Conservation (phyloP, 1,284 basidiomycete species). For the Sparassis latifolia region DNA sequence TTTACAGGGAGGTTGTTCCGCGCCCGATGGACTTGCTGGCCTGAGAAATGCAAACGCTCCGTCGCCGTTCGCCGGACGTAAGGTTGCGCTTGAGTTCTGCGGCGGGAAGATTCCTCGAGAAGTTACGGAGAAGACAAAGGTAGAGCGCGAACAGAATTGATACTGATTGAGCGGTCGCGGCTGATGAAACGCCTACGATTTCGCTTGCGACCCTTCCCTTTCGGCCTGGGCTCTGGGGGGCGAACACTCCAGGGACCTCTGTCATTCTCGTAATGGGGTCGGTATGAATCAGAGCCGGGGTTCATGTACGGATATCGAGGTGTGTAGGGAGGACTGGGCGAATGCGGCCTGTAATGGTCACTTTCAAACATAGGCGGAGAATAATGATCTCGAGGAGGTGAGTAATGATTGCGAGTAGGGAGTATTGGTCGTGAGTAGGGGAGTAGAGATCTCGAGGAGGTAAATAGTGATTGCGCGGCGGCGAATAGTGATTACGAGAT, state of each 20-base stretch:
- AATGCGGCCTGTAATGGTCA: conserved; percentile 20
- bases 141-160: no score
- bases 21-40: no score
- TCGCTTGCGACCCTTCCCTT: no score
- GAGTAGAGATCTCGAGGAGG: conserved; percentile 4
- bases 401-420: conserved; percentile 5
- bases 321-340: conserved; percentile 12
- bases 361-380: conserved; percentile 11
- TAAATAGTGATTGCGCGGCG: conserved; percentile 11
- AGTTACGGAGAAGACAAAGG: no score
- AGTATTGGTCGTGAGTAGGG: background rate
- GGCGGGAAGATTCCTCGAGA: no score
- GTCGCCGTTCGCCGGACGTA: no score
- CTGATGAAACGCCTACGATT: no score
- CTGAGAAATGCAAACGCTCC: no score
- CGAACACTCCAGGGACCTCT: conserved; percentile 13
- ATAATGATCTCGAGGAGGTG: conserved; percentile 11
- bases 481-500: conserved; percentile 6
- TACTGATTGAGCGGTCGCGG: no score
- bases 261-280: conserved; percentile 19
- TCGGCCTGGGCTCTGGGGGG: conserved; percentile 3
- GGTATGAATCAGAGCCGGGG: conserved; percentile 21
- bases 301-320: conserved; percentile 15
- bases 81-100: no score
- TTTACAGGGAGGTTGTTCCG: background rate